Conservation (phyloP, 129 eudicot genomes). For the Arctium lappa region DNA sequence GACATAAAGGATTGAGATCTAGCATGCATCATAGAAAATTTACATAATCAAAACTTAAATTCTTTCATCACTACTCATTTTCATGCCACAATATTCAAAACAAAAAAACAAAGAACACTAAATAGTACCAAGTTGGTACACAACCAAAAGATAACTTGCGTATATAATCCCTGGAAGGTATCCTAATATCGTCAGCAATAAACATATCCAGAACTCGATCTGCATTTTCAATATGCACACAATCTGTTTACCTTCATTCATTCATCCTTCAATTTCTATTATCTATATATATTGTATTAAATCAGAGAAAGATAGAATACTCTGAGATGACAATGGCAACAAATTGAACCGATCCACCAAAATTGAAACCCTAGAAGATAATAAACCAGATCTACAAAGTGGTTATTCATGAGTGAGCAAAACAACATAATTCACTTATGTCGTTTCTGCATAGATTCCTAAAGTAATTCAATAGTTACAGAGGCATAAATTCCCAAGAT, state of each 20-base stretch:
- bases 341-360: no score
- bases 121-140: conserved; percentile 16
- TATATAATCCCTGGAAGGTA: conserved; percentile 78
- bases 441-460: not conserved
- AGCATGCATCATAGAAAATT: not conserved
- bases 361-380: no score
- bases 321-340: no score
- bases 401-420: not conserved
- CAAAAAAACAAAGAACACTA: not conserved
- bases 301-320: no score
- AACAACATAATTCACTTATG: not conserved
- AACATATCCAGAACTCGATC: conserved; percentile 77
- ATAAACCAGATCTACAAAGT: no score
- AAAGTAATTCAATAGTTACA: not conserved
- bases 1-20: not conserved
- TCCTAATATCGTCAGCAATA: conserved; percentile 74
- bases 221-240: not conserved
- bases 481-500: not conserved
- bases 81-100: not conserved
- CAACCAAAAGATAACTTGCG: conserved; percentile 62
- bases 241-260: not conserved
- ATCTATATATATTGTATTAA: no score
- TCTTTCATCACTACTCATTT: conserved; percentile 16
- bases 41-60: not conserved
- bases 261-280: not conserved